These are phyloP conservation scores for Vaccinium vitisidaea DNA, from an alignment of 148 eudicot species.

Conservation along the genomic window DNA sequence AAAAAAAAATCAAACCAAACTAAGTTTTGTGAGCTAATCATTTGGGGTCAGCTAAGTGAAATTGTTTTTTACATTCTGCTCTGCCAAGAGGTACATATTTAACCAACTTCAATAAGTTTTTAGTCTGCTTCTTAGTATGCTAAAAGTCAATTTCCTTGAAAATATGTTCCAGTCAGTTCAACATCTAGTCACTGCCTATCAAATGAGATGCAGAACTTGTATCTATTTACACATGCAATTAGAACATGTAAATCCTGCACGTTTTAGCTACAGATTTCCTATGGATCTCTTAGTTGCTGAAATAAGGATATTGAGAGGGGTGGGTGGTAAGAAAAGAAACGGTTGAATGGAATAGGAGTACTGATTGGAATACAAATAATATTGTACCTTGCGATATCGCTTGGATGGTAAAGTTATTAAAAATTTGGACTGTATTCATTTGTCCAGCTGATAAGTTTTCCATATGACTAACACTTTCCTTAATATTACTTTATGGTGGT, in stretches of 20 bases:
- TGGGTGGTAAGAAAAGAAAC: not conserved
- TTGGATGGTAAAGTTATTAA: not conserved
- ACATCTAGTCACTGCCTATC: not conserved
- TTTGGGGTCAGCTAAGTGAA: no score
- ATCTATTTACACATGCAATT: not conserved
- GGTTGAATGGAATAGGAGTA: not conserved
- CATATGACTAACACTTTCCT: slow-evolving; percentile 13
- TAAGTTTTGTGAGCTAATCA: no score
- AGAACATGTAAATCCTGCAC: not conserved
- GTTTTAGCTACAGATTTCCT: not conserved
- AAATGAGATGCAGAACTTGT: not conserved
- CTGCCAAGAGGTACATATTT: no score
- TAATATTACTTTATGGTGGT: slow-evolving; percentile 11
- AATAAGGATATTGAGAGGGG: not conserved
- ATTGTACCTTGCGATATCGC: not conserved
- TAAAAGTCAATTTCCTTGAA: not conserved
- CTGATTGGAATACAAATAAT: not conserved
- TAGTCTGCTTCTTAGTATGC: not conserved
- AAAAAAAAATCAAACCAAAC: not conserved
- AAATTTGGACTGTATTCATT: not conserved
- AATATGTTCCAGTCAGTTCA: not conserved
- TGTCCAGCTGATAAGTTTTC: not conserved
- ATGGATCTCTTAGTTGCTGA: not conserved
- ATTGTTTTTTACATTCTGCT: no score
- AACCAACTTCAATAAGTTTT: no score